Base-by-base conservation (phyloP, 163 green algal genomes). In the Botryococcus braunii region DNA sequence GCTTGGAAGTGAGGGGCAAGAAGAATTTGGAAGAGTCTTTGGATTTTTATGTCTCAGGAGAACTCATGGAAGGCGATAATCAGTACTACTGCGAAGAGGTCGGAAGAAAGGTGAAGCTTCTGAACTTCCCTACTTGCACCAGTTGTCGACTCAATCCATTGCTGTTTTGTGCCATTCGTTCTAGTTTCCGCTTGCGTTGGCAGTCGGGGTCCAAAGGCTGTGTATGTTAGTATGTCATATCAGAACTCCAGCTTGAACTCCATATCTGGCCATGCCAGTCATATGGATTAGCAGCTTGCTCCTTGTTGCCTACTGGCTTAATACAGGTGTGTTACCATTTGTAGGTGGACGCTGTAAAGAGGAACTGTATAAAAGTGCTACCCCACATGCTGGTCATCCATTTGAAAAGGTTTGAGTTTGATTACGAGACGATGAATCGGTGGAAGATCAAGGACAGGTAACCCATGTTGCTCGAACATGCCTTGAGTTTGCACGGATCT, bases 381-480 rank as follows among this genome's bases (percentile, higher is more conserved):
- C 91, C 91, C 0, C 75, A 86, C 55, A 89, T 84, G 39, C 80
- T 97, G 37, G 76, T 90, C 37, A 75, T 97, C 3, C 91, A 97
- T 72, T 83, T 97, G 34, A 97, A 96, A 78, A 79, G 91, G 49
- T 97, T 97, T 73, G 90, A 96, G 69, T 96, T 88, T 71, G 91
- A 97, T 82, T 94, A 91, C 74, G 77, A 93, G 68, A 92, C 83
- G 57, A 91, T 91, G 77, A 82, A 80, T 34, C 82, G 89, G 29
- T 83, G 76, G 76, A 95, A 94, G 75, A 82, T 95, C 63, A 84
- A 88, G 66, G 71, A 74, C 49, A 71, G 73, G 63, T 75, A 38
- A n/a, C 46, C 1, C 31, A 32, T 57, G 7, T 49, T 43, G 34
- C 48, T 70, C 9, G 11, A 35, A 35, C 57, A 43, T 61, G 50